phyloP scores from a whole-genome alignment of 768 basidiomycete species.

The Holtermannia corniformis region DNA sequence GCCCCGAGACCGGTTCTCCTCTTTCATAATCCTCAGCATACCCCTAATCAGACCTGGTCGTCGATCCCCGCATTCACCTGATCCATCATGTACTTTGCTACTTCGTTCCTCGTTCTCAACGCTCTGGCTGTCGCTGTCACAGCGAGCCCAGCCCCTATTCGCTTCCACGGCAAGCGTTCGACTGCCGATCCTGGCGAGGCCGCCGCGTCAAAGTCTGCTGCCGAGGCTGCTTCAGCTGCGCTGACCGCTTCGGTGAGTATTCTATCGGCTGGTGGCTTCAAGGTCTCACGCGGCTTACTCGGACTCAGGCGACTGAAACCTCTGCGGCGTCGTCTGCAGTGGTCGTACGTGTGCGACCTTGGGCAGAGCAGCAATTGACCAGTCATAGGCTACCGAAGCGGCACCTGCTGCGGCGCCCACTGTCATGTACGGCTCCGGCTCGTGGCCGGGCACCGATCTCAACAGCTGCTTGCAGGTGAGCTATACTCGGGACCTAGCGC shows the following conservation, averaged over 20 bases:
- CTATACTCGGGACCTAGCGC: neutral
- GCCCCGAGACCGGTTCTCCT: neutral
- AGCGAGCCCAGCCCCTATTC: neutral
- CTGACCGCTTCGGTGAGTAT: neutral
- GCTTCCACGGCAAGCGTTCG: neutral
- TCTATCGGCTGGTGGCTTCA: neutral
- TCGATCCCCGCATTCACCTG: neutral
- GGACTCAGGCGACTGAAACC: too few relatives aligned
- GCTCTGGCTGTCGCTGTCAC: neutral
- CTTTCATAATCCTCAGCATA: neutral
- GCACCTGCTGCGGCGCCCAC: too few relatives aligned
- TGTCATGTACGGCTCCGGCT: conserved; percentile 1
- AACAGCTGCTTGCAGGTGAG: conserved; percentile 2
- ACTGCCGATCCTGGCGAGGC: neutral
- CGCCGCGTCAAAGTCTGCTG: neutral
- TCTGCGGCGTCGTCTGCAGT: too few relatives aligned
- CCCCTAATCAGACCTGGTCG: neutral
- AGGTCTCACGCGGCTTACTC: too few relatives aligned
- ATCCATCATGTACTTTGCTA: neutral
- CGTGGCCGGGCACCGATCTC: neutral
- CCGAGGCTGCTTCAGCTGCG: neutral
- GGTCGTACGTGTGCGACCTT: too few relatives aligned
- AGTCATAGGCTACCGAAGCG: neutral
- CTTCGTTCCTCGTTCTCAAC: neutral
- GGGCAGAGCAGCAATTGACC: neutral